Evolutionary conservation across 202 grass and related monocot species (phyloP).

Genomic region (Zoysia matrella): DNA sequence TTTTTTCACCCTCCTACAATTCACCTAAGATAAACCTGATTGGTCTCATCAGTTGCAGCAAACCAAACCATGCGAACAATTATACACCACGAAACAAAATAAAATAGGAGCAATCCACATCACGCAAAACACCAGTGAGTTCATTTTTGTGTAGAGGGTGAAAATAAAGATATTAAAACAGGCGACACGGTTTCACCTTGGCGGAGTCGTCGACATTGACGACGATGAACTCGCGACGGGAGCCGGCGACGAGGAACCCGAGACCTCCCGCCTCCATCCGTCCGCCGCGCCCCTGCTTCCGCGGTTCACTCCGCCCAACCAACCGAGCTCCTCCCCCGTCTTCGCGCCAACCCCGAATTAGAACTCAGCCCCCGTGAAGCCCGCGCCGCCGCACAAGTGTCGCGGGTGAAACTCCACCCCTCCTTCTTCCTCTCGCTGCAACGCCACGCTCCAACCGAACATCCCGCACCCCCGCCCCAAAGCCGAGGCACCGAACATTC

Average conservation of each 20-base stretch:
- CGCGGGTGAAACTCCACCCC: not conserved
- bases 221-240: conserved; percentile 45
- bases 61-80: not conserved
- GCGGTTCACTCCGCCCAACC: conserved; percentile 3
- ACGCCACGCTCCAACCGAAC: not conserved
- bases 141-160: not conserved
- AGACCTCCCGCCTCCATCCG: conserved; percentile 44
- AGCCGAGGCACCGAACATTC: not conserved
- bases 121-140: not conserved
- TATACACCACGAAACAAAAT: not conserved
- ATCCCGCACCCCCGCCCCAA: not conserved
- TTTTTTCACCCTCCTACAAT: not conserved
- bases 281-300: conserved; percentile 20
- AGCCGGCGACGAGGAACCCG: conserved; percentile 43
- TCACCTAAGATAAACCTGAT: not conserved
- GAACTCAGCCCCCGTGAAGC: conserved; percentile 17
- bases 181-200: conserved; percentile 2
- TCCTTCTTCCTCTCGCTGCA: conserved; percentile 3
- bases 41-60: not conserved
- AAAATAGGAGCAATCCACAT: not conserved
- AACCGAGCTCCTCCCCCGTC: conserved; percentile 22
- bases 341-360: conserved; percentile 36
- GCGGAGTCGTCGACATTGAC: conserved; percentile 45
- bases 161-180: not conserved
- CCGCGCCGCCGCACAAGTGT: conserved; percentile 30